A percentile compares a stretch with the other conserved stretches of the same genome.
phyloP scores from a whole-genome alignment of 176 grass and related monocot species.

The Aegilops bicornis region DNA sequence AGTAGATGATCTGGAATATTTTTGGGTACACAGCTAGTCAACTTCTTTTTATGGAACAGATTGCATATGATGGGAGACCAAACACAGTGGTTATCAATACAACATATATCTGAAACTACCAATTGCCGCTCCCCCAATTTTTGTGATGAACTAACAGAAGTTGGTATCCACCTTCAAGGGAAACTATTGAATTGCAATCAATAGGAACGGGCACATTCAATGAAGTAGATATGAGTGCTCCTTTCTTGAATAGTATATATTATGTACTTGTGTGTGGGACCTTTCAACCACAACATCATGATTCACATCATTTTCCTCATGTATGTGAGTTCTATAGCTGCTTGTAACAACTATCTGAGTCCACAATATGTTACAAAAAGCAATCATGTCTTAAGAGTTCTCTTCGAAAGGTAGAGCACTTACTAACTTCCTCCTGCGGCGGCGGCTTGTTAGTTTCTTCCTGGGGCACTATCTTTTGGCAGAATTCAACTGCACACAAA shows the following conservation, averaged over 20 bases:
- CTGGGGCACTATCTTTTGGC: constrained; percentile 41
- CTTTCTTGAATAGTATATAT: neutral
- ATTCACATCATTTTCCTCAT: constrained; percentile 6
- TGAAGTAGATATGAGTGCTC: neutral
- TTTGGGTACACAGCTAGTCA: neutral
- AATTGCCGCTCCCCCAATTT: neutral
- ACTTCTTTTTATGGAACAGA: neutral
- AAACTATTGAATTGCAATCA: neutral
- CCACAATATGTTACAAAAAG: constrained; percentile 13
- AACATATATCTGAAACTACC: neutral
- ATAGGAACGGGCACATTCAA: neutral
- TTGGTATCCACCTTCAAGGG: neutral
- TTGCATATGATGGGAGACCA: neutral
- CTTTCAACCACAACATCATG: neutral
- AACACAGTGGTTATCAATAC: constrained; percentile 3
- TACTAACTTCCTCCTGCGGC: constrained; percentile 30
- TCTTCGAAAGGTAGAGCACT: constrained; percentile 31
- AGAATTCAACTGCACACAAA: constrained; percentile 54
- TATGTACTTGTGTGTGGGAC: neutral
- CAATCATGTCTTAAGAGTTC: neutral
- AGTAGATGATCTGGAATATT: neutral
- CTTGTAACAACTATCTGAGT: neutral
- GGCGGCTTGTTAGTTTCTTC: constrained; percentile 43
- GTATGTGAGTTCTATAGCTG: neutral
- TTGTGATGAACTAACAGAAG: constrained; percentile 17